Base-by-base conservation (phyloP, 148 eudicot genomes). In the Rhododendron vialii region DNA sequence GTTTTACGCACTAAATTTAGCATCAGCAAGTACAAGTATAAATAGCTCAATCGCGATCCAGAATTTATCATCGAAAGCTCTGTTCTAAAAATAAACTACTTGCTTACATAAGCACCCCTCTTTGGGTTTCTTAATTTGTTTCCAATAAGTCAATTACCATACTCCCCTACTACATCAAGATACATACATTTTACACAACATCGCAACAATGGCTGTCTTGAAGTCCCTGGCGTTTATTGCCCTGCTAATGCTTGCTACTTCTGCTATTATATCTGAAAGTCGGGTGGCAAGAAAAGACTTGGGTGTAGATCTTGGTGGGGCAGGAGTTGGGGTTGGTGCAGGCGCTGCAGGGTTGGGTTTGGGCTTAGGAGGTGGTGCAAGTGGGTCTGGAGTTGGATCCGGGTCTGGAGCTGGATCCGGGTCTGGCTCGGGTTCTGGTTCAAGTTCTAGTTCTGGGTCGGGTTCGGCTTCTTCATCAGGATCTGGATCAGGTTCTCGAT, bases 261-360 rank as follows among this genome's bases (percentile, higher is more conserved):
- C 74, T 76, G 85, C 85, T 30, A 77, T 61, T 61, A 33, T 75
- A 61, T 83, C 88, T 26, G 96, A 93, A 86, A 69, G 91, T 83
- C 88, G 94, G 88, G 87, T 93, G 84, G 92, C 93, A 83, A 91
- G 96, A 84, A 94, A 92, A 84, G 92, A 94, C 89, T 88, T 94
- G 86, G 95, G 96, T 17, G 28, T 94, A 63, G 90, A 91, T 88
- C 92, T 94, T 57, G 96, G 95, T 63, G 98, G 96, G 15, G 48
- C 82, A 2, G 94, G 92, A 12, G 69, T 91, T 26, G 94, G 92
- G 5, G 65, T 87, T 35, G 92, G 93, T 5, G 83, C 83, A 0
- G 98, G 98, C 30, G 30, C 30, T 30, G 30, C 30, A 0, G 98
- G 98, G 15, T 50, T 91, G 20, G 91, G 92, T 28, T 10, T 57